These are phyloP conservation scores for Fagopyrum tataricum DNA, from an alignment of 148 eudicot genomes.

Conservation along the genomic window DNA sequence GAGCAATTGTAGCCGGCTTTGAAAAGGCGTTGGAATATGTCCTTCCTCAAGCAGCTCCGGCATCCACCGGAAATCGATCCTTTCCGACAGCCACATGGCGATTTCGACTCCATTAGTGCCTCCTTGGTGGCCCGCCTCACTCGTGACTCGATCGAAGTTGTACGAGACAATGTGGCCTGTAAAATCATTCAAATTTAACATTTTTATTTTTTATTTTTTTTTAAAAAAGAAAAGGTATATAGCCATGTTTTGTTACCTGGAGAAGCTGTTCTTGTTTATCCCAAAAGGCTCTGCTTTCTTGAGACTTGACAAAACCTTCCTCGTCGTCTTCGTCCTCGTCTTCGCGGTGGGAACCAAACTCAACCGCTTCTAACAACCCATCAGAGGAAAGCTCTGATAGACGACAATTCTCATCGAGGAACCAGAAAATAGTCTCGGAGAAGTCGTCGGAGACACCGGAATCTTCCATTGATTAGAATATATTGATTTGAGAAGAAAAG, in stretches of 20 bases:
- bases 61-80: conserved; percentile 14
- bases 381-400: not conserved
- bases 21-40: conserved; percentile 16
- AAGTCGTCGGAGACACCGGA: not conserved
- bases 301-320: not conserved
- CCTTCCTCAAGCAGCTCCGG: conserved; percentile 22
- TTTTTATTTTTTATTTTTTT: not conserved
- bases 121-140: conserved; percentile 25
- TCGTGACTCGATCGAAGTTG: conserved; percentile 20
- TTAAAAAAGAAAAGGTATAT: not conserved
- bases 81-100: conserved; percentile 14
- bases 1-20: conserved; percentile 21
- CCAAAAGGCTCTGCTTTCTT: conserved; percentile 25
- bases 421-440: conserved; percentile 20
- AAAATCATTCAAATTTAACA: not conserved
- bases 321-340: conserved; percentile 13
- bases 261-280: conserved; percentile 21
- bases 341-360: not conserved
- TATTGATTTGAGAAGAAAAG: not conserved
- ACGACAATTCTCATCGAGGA: conserved; percentile 19
- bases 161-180: conserved; percentile 23
- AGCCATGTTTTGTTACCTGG: not conserved
- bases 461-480: not conserved
- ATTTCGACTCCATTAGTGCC: conserved; percentile 14
- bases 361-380: not conserved